Conservation (phyloP, 371 early-diverging fungal genomes). For the Haplosporangium sp. region DNA sequence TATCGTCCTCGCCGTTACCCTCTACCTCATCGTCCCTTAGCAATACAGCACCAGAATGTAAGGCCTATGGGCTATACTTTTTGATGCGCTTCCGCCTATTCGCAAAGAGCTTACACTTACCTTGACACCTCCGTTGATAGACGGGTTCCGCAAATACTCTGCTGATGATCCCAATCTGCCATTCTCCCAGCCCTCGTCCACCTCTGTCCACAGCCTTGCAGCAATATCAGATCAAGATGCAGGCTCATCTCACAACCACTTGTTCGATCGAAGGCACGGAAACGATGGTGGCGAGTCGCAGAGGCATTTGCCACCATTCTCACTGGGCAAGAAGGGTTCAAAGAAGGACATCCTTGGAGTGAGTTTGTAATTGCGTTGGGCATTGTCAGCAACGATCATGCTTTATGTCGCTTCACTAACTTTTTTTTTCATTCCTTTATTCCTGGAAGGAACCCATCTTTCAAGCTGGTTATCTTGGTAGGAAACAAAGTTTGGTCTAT, state of each 20-base stretch:
- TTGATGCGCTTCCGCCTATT: too few relatives aligned
- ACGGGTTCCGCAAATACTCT: slow-evolving; percentile 33
- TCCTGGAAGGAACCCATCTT: too few relatives aligned
- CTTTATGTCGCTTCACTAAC: too few relatives aligned
- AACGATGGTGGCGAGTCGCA: slow-evolving; percentile 39
- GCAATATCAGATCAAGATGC: slow-evolving; percentile 20
- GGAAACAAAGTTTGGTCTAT: too few relatives aligned
- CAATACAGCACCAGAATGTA: slow-evolving; percentile 24
- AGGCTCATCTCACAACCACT: slow-evolving; percentile 3
- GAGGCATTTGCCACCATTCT: slow-evolving; percentile 23
- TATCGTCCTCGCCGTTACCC: slow-evolving; percentile 8
- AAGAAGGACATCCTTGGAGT: slow-evolving; percentile 22
- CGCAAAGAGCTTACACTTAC: not conserved
- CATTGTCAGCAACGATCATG: too few relatives aligned
- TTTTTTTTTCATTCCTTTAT: too few relatives aligned
- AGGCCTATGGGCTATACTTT: not conserved
- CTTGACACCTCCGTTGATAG: not conserved
- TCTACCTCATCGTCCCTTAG: not conserved
- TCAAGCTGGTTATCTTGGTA: too few relatives aligned
- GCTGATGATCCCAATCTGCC: slow-evolving; percentile 30
- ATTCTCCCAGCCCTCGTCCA: too few relatives aligned
- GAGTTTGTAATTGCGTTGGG: too few relatives aligned
- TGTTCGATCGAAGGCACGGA: slow-evolving; percentile 26
- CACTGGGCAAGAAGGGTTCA: slow-evolving; percentile 28
- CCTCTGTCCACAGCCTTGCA: slow-evolving; percentile 26